These are phyloP conservation scores for Crithidia acanthocephali DNA, from an alignment of 208 protist species.

Conservation along the genomic window DNA sequence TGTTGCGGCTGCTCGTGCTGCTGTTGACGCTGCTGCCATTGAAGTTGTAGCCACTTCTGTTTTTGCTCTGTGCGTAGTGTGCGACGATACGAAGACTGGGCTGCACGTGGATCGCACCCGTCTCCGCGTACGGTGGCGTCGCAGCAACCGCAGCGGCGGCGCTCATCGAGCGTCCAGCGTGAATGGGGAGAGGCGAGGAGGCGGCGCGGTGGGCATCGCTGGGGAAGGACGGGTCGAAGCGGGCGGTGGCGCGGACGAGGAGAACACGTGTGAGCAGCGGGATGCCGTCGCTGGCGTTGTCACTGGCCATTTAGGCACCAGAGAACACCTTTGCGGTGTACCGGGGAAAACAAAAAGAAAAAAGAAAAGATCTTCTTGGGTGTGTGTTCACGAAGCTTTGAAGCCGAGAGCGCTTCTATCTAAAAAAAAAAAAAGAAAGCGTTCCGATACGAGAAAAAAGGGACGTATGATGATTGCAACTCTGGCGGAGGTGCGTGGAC, in stretches of 20 bases:
- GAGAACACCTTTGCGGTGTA: too few species aligned
- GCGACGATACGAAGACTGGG: conserved; percentile 29
- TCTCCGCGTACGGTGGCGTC: background rate
- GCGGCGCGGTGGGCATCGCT: conserved; percentile 2
- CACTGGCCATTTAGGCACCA: background rate
- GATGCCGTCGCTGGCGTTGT: conserved; percentile 21
- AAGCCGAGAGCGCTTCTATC: too few species aligned
- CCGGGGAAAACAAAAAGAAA: too few species aligned
- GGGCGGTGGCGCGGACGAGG: conserved; percentile 26
- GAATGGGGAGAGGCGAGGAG: background rate
- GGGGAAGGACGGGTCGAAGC: conserved; percentile 17
- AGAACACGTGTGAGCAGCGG: conserved; percentile 33
- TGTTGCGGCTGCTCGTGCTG: background rate
- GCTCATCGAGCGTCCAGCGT: background rate
- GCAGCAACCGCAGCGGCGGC: background rate
- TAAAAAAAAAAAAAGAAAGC: background rate
- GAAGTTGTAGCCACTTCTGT: background rate
- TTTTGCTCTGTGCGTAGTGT: conserved; percentile 14
- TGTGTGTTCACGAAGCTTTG: too few species aligned
- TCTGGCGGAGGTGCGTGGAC: too few species aligned
- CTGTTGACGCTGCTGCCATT: background rate
- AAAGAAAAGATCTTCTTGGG: background rate
- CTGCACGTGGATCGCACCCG: background rate
- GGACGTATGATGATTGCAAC: too few species aligned
- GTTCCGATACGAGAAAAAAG: too few species aligned